Conservation (phyloP, 2,329 filamentous ascomycete genomes). For the Diplocarpon mali region DNA sequence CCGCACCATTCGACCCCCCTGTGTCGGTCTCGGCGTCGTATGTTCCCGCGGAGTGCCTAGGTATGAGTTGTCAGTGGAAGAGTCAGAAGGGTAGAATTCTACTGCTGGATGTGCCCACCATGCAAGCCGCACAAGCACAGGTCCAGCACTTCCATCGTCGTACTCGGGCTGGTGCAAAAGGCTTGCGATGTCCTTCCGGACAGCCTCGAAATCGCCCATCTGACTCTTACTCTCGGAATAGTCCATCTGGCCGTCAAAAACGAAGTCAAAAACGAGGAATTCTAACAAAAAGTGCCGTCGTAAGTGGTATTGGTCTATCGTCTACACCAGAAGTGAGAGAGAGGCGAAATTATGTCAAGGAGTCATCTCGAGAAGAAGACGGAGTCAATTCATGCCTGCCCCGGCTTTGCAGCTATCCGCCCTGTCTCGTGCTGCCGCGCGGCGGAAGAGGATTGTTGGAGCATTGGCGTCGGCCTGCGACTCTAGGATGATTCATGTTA, state of each 20-base stretch:
- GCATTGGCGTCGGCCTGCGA: too few relatives aligned
- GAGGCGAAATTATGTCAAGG: too few relatives aligned
- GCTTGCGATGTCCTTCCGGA: conserved; percentile 41
- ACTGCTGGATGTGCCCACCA: conserved; percentile 34
- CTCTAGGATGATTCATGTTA: too few relatives aligned
- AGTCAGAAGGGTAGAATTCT: not conserved
- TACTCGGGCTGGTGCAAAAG: conserved; percentile 50
- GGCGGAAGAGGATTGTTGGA: too few relatives aligned
- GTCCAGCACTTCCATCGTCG: conserved; percentile 53
- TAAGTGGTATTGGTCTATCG: too few relatives aligned
- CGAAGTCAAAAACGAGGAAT: not conserved
- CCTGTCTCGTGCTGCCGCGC: too few relatives aligned
- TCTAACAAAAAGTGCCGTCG: not conserved
- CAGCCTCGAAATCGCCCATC: conserved; percentile 54
- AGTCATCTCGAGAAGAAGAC: too few relatives aligned
- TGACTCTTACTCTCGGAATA: conserved; percentile 27
- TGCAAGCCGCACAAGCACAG: conserved; percentile 51
- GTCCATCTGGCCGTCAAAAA: too few relatives aligned
- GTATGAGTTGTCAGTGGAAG: conserved; percentile 1
- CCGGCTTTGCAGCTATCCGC: too few relatives aligned
- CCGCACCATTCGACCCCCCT: conserved; percentile 52
- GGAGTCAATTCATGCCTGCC: too few relatives aligned
- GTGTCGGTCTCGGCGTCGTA: conserved; percentile 49
- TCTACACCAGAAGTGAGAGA: too few relatives aligned
- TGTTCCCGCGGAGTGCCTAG: conserved; percentile 54